These are phyloP conservation scores for Microsporum ferrugineum DNA, from an alignment of 2,329 filamentous ascomycete species.

Conservation along the genomic window DNA sequence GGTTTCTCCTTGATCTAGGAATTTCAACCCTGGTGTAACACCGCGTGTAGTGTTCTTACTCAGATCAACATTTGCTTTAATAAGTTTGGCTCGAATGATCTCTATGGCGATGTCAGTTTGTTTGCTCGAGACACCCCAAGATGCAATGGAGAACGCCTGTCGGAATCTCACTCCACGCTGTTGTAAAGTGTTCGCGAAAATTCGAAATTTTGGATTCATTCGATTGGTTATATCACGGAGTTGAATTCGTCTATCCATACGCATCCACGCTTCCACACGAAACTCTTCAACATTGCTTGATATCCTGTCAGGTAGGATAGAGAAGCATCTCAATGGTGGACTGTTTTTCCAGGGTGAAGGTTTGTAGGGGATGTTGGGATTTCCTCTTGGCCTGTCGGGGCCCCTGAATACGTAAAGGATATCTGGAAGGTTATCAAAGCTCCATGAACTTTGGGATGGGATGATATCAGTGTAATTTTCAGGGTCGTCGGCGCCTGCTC, in stretches of 20 bases:
- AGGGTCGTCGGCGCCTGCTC: background rate
- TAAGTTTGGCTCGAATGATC: constrained; percentile 4
- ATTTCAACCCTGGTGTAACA: constrained; percentile 15
- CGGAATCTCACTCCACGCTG: constrained; percentile 21
- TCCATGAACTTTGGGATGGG: constrained; percentile 18
- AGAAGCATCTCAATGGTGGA: constrained; percentile 13
- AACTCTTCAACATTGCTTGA: constrained; percentile 23
- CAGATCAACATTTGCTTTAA: constrained; percentile 7
- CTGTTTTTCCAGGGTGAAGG: constrained; percentile 11
- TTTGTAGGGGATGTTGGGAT: constrained; percentile 8
- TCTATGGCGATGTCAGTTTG: constrained; percentile 13
- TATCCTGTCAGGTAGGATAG: constrained; percentile 23
- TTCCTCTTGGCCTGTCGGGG: constrained; percentile 2
- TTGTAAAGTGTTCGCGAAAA: constrained; percentile 20
- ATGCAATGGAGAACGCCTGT: constrained; percentile 17
- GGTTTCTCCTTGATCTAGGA: constrained; percentile 8
- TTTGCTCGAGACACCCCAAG: constrained; percentile 21
- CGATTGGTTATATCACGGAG: constrained; percentile 21
- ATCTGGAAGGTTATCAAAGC: constrained; percentile 18
- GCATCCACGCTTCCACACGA: constrained; percentile 25
- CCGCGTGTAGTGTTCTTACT: constrained; percentile 14
- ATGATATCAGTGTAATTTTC: constrained; percentile 11
- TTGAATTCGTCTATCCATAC: constrained; percentile 21
- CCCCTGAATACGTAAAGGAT: constrained; percentile 19
- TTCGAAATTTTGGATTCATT: constrained; percentile 18